Evolutionary conservation across 768 basidiomycete species (phyloP).

Genomic region (Xerocomellus amylosporus): DNA sequence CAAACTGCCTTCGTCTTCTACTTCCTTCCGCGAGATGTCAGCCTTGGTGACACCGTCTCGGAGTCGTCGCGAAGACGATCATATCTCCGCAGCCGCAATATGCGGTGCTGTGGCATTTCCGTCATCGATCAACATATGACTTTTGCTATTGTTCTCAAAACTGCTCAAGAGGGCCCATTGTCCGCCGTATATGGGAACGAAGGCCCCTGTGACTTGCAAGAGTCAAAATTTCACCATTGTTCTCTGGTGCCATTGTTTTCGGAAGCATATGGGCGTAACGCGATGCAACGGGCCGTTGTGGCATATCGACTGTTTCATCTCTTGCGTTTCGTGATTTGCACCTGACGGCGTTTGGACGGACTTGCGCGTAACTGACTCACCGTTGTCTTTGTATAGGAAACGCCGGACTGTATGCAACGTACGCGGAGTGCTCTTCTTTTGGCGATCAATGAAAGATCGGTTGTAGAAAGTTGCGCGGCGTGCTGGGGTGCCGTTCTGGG

Average conservation of each 20-base stretch:
- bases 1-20: not conserved
- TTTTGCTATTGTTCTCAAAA: slow-evolving; percentile 14
- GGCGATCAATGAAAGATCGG: slow-evolving; percentile 48
- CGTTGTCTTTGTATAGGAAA: slow-evolving; percentile 29
- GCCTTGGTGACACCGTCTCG: not conserved
- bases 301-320: slow-evolving; percentile 1
- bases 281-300: not conserved
- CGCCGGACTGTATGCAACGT: slow-evolving; percentile 36
- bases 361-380: slow-evolving; percentile 9
- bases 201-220: slow-evolving; percentile 5
- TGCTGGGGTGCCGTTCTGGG: slow-evolving; percentile 37
- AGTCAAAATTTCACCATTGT: slow-evolving; percentile 5
- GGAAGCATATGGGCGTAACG: slow-evolving; percentile 6
- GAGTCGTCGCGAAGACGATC: slow-evolving; percentile 3
- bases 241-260: slow-evolving; percentile 15
- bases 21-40: not conserved
- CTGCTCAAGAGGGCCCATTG: slow-evolving; percentile 15
- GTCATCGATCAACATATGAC: slow-evolving; percentile 2
- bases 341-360: not conserved
- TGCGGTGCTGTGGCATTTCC: slow-evolving; percentile 8
- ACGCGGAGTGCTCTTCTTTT: slow-evolving; percentile 46
- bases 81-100: slow-evolving; percentile 11
- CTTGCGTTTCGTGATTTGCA: slow-evolving; percentile 3
- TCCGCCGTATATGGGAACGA: slow-evolving; percentile 17
- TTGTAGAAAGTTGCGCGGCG: slow-evolving; percentile 51